Conservation (phyloP, 306 rosid species). For the Glycine latifolia region DNA sequence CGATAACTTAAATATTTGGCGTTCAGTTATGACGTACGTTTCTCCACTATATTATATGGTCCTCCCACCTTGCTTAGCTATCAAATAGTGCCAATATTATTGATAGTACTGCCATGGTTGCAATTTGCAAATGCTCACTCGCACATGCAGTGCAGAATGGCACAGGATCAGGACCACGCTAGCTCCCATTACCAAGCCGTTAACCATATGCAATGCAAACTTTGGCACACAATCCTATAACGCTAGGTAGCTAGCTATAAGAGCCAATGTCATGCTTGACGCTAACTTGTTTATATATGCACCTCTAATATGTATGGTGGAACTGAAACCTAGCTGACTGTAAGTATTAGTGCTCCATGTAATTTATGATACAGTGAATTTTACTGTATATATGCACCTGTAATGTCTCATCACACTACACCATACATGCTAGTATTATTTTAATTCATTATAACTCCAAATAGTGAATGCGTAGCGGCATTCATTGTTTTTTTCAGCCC, state of each 20-base stretch:
- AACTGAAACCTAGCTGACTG: too few species aligned
- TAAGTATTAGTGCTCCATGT: too few species aligned
- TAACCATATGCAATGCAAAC: neutral
- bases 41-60: neutral
- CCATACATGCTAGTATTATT: neutral
- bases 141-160: too few species aligned
- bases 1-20: neutral
- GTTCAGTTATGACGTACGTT: neutral
- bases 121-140: neutral
- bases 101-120: constrained; percentile 2
- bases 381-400: too few species aligned
- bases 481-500: constrained; percentile 26
- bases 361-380: too few species aligned
- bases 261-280: constrained; percentile 2
- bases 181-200: constrained; percentile 20
- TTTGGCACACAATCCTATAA: constrained; percentile 36
- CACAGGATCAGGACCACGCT: constrained; percentile 40
- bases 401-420: constrained; percentile 1
- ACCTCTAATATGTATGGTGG: too few species aligned
- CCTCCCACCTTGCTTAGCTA: neutral
- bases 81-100: neutral
- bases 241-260: neutral
- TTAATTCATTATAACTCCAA: neutral
- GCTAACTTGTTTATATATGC: neutral
- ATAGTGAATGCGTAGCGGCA: neutral